A percentile compares a stretch with the other conserved stretches of the same genome.
These are phyloP conservation scores for Lodderomyces oxycetoniae DNA, from an alignment of 1,139 yeast genomes.

Conservation along the genomic window DNA sequence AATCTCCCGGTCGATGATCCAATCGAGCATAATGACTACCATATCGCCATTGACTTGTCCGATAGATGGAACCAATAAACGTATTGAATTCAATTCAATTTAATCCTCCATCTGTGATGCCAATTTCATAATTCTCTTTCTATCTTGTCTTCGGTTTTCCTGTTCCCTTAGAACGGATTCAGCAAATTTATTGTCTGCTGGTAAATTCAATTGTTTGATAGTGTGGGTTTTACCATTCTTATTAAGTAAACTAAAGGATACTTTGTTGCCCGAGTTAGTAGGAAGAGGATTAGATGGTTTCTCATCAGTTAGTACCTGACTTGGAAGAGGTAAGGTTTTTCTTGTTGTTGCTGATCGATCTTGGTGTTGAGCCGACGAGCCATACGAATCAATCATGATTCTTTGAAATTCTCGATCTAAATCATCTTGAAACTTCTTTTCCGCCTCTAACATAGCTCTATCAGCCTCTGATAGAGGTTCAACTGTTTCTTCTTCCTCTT, in stretches of 20 bases:
- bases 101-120: conserved; percentile 35
- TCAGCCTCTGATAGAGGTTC: conserved; percentile 11
- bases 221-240: conserved; percentile 45
- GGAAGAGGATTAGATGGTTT: not conserved
- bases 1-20: conserved; percentile 23
- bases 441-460: conserved; percentile 27
- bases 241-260: conserved; percentile 52
- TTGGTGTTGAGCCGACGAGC: conserved; percentile 14
- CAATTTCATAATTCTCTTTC: conserved; percentile 38
- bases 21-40: conserved; percentile 40
- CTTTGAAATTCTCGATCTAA: conserved; percentile 52
- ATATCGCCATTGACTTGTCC: conserved; percentile 37
- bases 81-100: not conserved
- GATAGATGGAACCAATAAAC: conserved; percentile 18
- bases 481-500: conserved; percentile 17
- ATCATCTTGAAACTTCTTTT: conserved; percentile 43
- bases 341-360: conserved; percentile 1
- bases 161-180: conserved; percentile 31
- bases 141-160: conserved; percentile 31
- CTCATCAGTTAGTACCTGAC: conserved; percentile 6
- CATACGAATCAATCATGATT: conserved; percentile 48
- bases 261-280: conserved; percentile 6
- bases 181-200: conserved; percentile 47
- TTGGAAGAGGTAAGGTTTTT: conserved; percentile 21
- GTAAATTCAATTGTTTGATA: conserved; percentile 43